These are phyloP conservation scores for Yamadazyma songkhlaensis DNA, from an alignment of 1,139 yeast genomes.

Conservation along the genomic window DNA sequence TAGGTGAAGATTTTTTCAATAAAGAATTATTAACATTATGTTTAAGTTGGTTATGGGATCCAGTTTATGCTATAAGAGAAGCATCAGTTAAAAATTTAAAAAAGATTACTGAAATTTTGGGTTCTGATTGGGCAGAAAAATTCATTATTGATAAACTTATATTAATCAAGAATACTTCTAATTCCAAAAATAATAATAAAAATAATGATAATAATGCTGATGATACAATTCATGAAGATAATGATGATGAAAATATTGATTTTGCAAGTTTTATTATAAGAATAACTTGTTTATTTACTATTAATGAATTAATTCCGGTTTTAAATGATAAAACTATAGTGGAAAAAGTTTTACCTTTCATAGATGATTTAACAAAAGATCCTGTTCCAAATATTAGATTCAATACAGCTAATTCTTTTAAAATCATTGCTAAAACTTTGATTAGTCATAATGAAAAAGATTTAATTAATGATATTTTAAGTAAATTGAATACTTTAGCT, in stretches of 20 bases:
- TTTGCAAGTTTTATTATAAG: slow-evolving; percentile 79
- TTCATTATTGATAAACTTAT: slow-evolving; percentile 80
- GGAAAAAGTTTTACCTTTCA: slow-evolving; percentile 73
- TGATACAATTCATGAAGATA: slow-evolving; percentile 19
- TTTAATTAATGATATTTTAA: slow-evolving; percentile 57
- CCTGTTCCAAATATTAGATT: slow-evolving; percentile 92
- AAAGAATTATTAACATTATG: slow-evolving; percentile 87
- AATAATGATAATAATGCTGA: slow-evolving; percentile 17
- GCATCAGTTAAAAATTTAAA: slow-evolving; percentile 89
- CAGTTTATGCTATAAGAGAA: slow-evolving; percentile 92
- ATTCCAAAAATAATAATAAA: slow-evolving; percentile 9
- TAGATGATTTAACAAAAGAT: slow-evolving; percentile 69
- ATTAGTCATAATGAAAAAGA: slow-evolving; percentile 25
- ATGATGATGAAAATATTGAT: slow-evolving; percentile 36
- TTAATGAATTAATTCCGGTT: slow-evolving; percentile 74
- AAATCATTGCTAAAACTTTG: slow-evolving; percentile 55
- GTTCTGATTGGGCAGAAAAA: slow-evolving; percentile 88
- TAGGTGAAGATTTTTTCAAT: slow-evolving; percentile 91
- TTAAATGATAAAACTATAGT: slow-evolving; percentile 57
- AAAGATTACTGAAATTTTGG: slow-evolving; percentile 81
- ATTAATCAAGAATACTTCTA: slow-evolving; percentile 13
- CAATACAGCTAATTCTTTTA: slow-evolving; percentile 86
- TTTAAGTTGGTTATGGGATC: slow-evolving; percentile 98
- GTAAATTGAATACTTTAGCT: slow-evolving; percentile 61
- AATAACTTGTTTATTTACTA: slow-evolving; percentile 85